phyloP scores from a whole-genome alignment of 805 yeast genomes.

The Dipodascus albidus region DNA sequence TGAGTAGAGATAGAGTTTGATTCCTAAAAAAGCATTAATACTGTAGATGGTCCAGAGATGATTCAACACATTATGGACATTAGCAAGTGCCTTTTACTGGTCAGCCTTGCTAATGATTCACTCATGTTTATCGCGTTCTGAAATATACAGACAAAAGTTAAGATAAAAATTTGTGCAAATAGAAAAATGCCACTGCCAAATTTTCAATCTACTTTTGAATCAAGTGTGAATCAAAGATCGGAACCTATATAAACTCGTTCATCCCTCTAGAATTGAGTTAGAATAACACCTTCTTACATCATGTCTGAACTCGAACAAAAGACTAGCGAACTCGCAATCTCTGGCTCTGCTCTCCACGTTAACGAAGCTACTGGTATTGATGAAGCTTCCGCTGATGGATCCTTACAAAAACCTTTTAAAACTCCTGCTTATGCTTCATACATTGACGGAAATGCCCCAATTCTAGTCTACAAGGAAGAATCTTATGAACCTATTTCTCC shows the following conservation, averaged over 20 bases:
- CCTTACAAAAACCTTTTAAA: conserved; percentile 60
- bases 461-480: conserved; percentile 35
- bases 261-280: background rate
- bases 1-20: too few relatives aligned
- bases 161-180: background rate
- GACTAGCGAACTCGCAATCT: background rate
- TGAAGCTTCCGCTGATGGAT: conserved; percentile 44
- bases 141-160: background rate
- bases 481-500: conserved; percentile 73
- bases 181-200: background rate
- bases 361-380: conserved; percentile 68
- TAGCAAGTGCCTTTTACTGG: background rate
- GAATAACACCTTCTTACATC: background rate
- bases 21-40: too few relatives aligned
- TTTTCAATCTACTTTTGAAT: background rate
- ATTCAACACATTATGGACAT: too few relatives aligned
- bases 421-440: conserved; percentile 75
- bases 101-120: background rate
- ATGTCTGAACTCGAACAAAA: conserved; percentile 1
- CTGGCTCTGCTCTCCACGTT: conserved; percentile 38
- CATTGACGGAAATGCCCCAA: conserved; percentile 30
- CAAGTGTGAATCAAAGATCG: background rate
- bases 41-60: too few relatives aligned
- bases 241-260: background rate
- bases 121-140: background rate